Percentiles rank a stretch among this genome's conserved stretches.
Evolutionary conservation across 169 alveolate genomes (phyloP).

Genomic region (Plasmodium vivax): DNA sequence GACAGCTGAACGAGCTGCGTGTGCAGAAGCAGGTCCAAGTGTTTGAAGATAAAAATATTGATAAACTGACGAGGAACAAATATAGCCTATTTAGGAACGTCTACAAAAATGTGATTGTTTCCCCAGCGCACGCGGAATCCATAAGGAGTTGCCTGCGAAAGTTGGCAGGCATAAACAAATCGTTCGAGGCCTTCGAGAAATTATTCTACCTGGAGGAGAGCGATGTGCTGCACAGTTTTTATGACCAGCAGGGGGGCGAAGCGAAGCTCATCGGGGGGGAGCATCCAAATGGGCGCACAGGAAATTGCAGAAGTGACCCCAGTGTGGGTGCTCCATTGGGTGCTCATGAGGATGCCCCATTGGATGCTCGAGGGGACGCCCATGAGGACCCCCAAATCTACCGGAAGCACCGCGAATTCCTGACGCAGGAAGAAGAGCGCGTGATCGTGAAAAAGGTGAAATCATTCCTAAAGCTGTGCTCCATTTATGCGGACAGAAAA

Average conservation of each 20-base stretch:
- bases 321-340: neutral
- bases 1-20: constrained; percentile 33
- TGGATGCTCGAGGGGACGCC: no score
- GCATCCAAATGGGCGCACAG: neutral
- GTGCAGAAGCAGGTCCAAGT: constrained; percentile 50
- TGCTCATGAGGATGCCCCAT: no score
- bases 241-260: neutral
- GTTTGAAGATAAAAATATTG: constrained; percentile 48
- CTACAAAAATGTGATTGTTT: constrained; percentile 19
- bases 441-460: constrained; percentile 33
- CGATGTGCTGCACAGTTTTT: constrained; percentile 1
- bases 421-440: constrained; percentile 61
- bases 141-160: constrained; percentile 21
- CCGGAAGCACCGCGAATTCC: constrained; percentile 53
- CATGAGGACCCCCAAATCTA: constrained; percentile 17
- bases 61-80: constrained; percentile 53
- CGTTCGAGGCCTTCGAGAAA: constrained; percentile 8
- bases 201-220: constrained; percentile 49
- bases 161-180: constrained; percentile 28
- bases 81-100: constrained; percentile 34
- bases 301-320: neutral
- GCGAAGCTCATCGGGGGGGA: neutral
- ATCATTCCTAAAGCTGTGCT: constrained; percentile 49
- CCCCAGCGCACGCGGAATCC: constrained; percentile 51
- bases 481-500: constrained; percentile 40